A percentile compares a stretch with the other conserved stretches of the same genome.
Conservation (phyloP, 306 rosid genomes). For the Sechiopsis laciniata region DNA sequence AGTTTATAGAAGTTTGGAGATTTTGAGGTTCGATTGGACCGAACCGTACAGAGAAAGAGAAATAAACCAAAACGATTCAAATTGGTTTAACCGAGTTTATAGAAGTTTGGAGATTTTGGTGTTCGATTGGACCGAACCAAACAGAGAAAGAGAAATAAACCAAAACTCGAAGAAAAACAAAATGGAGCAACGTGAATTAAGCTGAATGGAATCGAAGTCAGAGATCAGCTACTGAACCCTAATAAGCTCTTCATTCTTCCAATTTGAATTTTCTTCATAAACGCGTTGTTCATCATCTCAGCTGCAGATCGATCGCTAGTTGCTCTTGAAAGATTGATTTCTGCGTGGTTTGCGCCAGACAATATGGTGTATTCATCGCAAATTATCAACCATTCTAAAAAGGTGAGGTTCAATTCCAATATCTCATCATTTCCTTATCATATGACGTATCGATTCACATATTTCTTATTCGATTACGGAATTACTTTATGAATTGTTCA, state of each 20-base stretch:
- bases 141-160: slow-evolving; percentile 2
- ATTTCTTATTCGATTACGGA: neutral
- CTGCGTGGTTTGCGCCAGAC: neutral
- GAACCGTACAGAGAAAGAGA: too few relatives aligned
- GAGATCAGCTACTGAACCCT: slow-evolving; percentile 17
- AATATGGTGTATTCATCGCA: slow-evolving; percentile 59
- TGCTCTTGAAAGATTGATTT: neutral
- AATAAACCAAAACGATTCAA: too few relatives aligned
- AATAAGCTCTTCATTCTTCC: neutral
- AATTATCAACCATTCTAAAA: slow-evolving; percentile 63
- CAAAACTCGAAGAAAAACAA: slow-evolving; percentile 6
- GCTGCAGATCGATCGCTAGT: neutral
- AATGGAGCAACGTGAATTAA: neutral
- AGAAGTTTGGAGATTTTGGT: too few relatives aligned
- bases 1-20: too few relatives aligned
- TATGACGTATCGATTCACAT: neutral
- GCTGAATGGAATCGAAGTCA: slow-evolving; percentile 16
- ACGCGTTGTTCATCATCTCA: neutral
- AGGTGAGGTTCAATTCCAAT: slow-evolving; percentile 38
- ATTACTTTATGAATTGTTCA: neutral
- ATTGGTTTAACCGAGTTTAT: too few relatives aligned
- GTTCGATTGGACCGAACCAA: neutral
- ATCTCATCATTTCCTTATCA: neutral
- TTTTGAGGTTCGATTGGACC: too few relatives aligned
- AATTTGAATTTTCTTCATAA: neutral